Base-by-base conservation (phyloP, 1,139 yeast species). In the Komagataea norvegica region DNA sequence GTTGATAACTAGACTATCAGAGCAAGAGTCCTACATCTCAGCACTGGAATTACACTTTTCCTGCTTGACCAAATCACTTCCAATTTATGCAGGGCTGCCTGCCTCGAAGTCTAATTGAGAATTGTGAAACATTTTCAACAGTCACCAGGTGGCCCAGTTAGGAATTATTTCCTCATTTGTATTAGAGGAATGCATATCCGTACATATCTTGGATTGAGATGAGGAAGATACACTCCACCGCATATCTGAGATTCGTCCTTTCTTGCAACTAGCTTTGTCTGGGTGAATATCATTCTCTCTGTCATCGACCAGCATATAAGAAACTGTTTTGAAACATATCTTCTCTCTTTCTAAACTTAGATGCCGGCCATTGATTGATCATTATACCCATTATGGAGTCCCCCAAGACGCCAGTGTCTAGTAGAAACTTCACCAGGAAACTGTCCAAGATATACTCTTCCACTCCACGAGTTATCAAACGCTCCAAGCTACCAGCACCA, bases 401-500 rank as follows among this genome's bases (percentile, higher is more conserved):
- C 11, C 37, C 41, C n/a, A 29, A 16, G n/a, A 37, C 37, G 5
- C 34, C 41, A 6, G n/a, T n/a, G n/a, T 25, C 25, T 5, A 6
- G 16, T 7, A 10, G 19, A 11, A 17, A 10, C 22, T 21, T 33
- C 18, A 11, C 27, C 17, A 33, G 34, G 30, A 33, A 21, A 16
- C 20, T 35, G 14, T 32, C 36, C 13, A 36, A 24, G 31, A 35
- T 36, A n/a, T 29, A 34, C 20, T 16, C 36, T 5, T 43, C 44
- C 6, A 46, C 52, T 2, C 42, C 34, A 21, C 29, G 47, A 29
- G 43, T 44, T 48, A 29, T 45, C 15, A 46, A 48, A 29, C 39
- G 53, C 23, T 31, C 45, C 5, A 46, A 44, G 14, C 9, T 49
- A 1, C 56, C 55, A 3, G 50, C 56, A 9, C 57, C 57, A 2